A percentile compares a stretch with the other conserved stretches of the same genome.
These are phyloP conservation scores for Penicillium canariense DNA, from an alignment of 495 filamentous ascomycete genomes.

Conservation along the genomic window DNA sequence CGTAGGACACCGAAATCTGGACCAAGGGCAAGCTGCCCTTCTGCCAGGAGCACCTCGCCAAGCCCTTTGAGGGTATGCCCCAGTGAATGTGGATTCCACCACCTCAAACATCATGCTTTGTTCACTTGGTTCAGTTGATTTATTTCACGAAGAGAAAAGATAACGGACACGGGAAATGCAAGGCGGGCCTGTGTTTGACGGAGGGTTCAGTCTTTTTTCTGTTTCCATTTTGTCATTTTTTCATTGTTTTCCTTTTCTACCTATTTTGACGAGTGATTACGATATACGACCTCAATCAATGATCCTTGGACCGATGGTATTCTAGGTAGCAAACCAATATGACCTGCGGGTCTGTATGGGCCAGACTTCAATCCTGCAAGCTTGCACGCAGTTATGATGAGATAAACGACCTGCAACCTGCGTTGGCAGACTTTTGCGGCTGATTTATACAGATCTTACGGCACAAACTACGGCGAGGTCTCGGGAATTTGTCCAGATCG, in stretches of 20 bases:
- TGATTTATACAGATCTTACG: neutral
- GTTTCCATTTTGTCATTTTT: neutral
- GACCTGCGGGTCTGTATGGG: too few species aligned
- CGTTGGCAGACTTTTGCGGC: neutral
- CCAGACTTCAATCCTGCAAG: too few species aligned
- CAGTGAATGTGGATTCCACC: slow-evolving; percentile 36
- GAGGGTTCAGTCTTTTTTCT: neutral
- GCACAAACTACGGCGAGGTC: neutral
- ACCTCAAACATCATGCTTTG: too few species aligned
- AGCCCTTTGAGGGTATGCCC: slow-evolving; percentile 62
- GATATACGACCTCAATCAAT: slow-evolving; percentile 1
- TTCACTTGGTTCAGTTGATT: too few species aligned
- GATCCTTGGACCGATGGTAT: too few species aligned
- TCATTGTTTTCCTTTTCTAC: neutral
- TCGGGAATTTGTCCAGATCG: too few species aligned
- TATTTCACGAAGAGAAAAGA: neutral
- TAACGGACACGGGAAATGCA: neutral
- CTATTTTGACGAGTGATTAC: slow-evolving; percentile 11
- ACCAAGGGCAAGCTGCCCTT: slow-evolving; percentile 65
- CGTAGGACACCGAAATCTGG: slow-evolving; percentile 67
- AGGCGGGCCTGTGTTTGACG: too few species aligned
- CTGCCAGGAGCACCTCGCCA: slow-evolving; percentile 60
- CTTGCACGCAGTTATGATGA: too few species aligned
- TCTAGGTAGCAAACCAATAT: too few species aligned
- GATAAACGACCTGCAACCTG: neutral